These are phyloP conservation scores for Sarcomyxa edulis DNA, from an alignment of 768 basidiomycete genomes.

Conservation along the genomic window DNA sequence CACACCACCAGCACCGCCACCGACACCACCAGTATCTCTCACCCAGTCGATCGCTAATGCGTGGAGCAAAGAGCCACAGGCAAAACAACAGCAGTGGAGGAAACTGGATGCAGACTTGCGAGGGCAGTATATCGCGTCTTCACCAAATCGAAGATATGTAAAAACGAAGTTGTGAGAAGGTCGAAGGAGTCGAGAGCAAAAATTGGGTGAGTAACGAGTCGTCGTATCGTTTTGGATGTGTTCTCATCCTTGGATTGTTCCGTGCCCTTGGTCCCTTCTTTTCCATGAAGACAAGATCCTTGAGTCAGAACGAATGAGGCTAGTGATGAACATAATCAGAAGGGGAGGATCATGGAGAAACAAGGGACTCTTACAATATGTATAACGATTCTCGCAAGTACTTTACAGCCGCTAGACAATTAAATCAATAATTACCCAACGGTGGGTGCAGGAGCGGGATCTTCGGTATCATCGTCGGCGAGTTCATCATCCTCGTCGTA, in stretches of 20 bases:
- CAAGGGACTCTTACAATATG: neutral
- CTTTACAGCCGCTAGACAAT: conserved; percentile 16
- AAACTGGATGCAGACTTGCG: conserved; percentile 43
- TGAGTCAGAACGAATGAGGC: neutral
- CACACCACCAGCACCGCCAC: conserved; percentile 23
- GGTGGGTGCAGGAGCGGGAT: too few species aligned
- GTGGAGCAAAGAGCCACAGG: conserved; percentile 58
- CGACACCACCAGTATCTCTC: conserved; percentile 36
- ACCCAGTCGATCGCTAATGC: conserved; percentile 64
- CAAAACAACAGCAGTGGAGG: conserved; percentile 58
- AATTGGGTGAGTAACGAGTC: conserved; percentile 5
- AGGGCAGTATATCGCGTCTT: conserved; percentile 38
- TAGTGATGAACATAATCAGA: neutral
- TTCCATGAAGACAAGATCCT: neutral
- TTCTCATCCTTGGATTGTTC: neutral
- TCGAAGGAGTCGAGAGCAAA: neutral
- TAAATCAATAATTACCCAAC: too few species aligned
- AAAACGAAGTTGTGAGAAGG: conserved; percentile 47
- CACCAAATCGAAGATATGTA: conserved; percentile 28
- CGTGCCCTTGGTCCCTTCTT: neutral
- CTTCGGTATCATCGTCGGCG: conserved; percentile 37
- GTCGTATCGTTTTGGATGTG: conserved; percentile 4
- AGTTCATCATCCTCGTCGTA: conserved; percentile 37
- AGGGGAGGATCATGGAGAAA: too few species aligned
- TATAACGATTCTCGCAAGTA: neutral